Evolutionary conservation across 108 stramenopile species (phyloP), one percentile per base, ranked within the genome.

Genomic region (Nannochloropsis gaditana): DNA sequence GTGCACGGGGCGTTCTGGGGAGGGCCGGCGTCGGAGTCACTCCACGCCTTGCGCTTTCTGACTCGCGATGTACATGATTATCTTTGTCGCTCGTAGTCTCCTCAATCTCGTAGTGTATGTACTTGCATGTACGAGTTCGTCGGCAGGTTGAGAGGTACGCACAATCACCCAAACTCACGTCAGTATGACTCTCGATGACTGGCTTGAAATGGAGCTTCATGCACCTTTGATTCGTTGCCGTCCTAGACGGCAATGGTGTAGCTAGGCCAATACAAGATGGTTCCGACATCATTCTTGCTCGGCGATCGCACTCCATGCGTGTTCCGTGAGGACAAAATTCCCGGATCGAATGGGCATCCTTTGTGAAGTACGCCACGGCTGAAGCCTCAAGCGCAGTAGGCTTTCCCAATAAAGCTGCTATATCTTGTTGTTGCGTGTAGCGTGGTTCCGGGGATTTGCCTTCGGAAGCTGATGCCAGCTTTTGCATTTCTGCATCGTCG

Each of bases 61-160:
- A 42, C 80, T 41, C 80, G 21, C 11, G 80, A 6, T 41, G 11
- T 5, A 19, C 21, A 31, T 2, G 21, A 41, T 42, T 6, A 8
- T 11, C 3, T 11, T 42, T n/a, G 80, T 6, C 21, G 31, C 11
- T 41, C 31, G 21, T 42, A 11, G 21, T 31, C 0, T 42, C 80
- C 41, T 81, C 80, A 42, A 81, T 81, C 80, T 81, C 80, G 80
- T 81, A 81, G 80, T 81, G 80, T 11, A 81, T 9, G 80, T 41
- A 81, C 19, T 42, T 21, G 80, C 80, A 81, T 5, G 80, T 42
- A 11, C 41, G 41, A n/a, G 41, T 81, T 3, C 41, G 80, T 41
- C 80, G 80, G 80, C 80, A 81, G 31, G 21, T 31, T n/a, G 21
- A 21, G 21, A 81, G 80, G 80, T 81, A 81, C 19, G 80, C 21